phyloP scores from a whole-genome alignment of 2,329 filamentous ascomycete genomes.

The Myriangium duriaei region DNA sequence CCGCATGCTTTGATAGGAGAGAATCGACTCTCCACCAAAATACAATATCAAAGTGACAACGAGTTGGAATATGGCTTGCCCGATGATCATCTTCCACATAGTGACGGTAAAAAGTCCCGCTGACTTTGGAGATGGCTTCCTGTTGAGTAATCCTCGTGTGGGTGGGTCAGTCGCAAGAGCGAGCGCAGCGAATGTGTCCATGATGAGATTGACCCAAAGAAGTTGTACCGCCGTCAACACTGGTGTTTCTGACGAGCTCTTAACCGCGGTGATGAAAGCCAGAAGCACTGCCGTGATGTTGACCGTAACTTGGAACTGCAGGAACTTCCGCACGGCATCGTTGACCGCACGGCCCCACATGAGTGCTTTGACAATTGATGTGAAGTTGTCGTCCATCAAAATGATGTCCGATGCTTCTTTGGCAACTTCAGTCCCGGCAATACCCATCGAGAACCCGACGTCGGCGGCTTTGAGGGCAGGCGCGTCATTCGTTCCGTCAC shows the following conservation, averaged over 20 bases:
- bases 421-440: conserved; percentile 52
- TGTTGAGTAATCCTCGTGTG: conserved; percentile 63
- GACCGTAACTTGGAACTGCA: conserved; percentile 68
- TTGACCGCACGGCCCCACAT: conserved; percentile 50
- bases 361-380: conserved; percentile 49
- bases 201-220: conserved; percentile 93
- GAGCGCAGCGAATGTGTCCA: conserved; percentile 87
- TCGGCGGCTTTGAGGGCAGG: conserved; percentile 54
- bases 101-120: conserved; percentile 69
- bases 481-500: conserved; percentile 55
- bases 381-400: conserved; percentile 51
- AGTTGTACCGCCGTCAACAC: conserved; percentile 83
- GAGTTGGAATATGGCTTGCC: conserved; percentile 82
- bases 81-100: conserved; percentile 99
- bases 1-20: conserved; percentile 40
- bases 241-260: conserved; percentile 53
- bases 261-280: conserved; percentile 78
- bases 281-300: conserved; percentile 83
- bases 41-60: conserved; percentile 67
- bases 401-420: conserved; percentile 52
- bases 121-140: conserved; percentile 65
- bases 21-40: conserved; percentile 43
- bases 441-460: conserved; percentile 57
- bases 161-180: conserved; percentile 87
- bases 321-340: conserved; percentile 42